Percentiles rank a stretch among this genome's conserved stretches.
These are phyloP conservation scores for Jatropha curcas DNA, from an alignment of 345 rosid genomes.

Conservation along the genomic window DNA sequence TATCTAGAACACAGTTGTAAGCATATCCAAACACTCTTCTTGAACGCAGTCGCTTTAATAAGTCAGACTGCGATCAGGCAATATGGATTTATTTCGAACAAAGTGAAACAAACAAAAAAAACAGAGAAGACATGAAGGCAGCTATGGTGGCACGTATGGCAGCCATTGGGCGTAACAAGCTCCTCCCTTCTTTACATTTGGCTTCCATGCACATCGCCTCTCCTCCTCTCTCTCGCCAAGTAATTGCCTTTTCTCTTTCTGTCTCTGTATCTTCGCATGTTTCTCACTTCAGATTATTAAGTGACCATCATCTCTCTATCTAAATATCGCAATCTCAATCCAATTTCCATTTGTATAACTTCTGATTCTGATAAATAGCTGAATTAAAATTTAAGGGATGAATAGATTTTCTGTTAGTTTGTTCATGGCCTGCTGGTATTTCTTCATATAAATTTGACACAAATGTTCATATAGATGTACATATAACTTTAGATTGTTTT, in stretches of 20 bases:
- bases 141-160: slow-evolving; percentile 21
- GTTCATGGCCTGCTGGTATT: neutral
- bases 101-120: no score
- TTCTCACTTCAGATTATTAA: neutral
- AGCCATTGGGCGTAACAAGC: slow-evolving; percentile 4
- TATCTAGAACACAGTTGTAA: neutral
- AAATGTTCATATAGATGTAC: neutral
- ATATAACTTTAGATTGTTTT: no score
- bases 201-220: slow-evolving; percentile 31
- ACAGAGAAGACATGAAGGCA: slow-evolving; percentile 6
- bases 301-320: neutral
- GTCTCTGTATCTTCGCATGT: neutral
- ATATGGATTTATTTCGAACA: no score
- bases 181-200: slow-evolving; percentile 18
- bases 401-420: neutral
- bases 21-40: neutral
- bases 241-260: neutral
- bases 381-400: neutral
- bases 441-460: neutral
- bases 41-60: neutral
- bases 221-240: slow-evolving; percentile 10
- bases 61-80: neutral
- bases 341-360: no score
- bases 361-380: no score
- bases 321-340: no score